phyloP scores from a whole-genome alignment of 1,284 basidiomycete genomes.

The Volvariella surrecta region DNA sequence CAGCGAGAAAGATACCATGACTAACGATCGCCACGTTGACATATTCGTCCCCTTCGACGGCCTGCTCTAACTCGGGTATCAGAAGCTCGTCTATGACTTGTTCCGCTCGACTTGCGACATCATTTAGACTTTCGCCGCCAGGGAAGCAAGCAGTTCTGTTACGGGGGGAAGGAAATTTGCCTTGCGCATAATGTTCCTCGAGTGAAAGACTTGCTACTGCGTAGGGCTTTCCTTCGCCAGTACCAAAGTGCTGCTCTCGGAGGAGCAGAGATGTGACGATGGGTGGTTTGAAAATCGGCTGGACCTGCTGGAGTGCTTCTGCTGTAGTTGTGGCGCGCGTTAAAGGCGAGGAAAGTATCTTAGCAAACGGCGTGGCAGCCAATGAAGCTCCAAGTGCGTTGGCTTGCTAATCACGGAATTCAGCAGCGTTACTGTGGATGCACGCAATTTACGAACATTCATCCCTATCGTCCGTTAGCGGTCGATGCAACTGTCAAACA shows the following conservation, averaged over 20 bases:
- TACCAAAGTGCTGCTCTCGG: conserved; percentile 66
- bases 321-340: conserved; percentile 73
- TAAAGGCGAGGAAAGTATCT: conserved; percentile 76
- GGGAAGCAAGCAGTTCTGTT: conserved; percentile 53
- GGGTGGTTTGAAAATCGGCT: conserved; percentile 41
- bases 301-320: conserved; percentile 38
- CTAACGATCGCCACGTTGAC: conserved; percentile 68
- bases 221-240: conserved; percentile 63
- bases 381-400: conserved; percentile 65
- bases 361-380: conserved; percentile 45
- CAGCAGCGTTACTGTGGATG: background rate
- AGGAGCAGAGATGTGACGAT: conserved; percentile 44
- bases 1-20: conserved; percentile 73
- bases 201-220: conserved; percentile 25
- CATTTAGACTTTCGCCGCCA: conserved; percentile 66
- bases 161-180: conserved; percentile 41
- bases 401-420: conserved; percentile 59
- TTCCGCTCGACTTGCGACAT: conserved; percentile 55
- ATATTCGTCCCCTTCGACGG: conserved; percentile 22
- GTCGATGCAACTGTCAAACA: too few relatives aligned
- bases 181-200: conserved; percentile 41
- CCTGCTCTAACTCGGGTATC: conserved; percentile 47
- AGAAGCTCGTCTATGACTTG: conserved; percentile 51
- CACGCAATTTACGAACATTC: conserved; percentile 36
- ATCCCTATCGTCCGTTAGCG: conserved; percentile 36